These are phyloP conservation scores for Ballota nigra DNA, from an alignment of 257 asterid species.

Conservation along the genomic window DNA sequence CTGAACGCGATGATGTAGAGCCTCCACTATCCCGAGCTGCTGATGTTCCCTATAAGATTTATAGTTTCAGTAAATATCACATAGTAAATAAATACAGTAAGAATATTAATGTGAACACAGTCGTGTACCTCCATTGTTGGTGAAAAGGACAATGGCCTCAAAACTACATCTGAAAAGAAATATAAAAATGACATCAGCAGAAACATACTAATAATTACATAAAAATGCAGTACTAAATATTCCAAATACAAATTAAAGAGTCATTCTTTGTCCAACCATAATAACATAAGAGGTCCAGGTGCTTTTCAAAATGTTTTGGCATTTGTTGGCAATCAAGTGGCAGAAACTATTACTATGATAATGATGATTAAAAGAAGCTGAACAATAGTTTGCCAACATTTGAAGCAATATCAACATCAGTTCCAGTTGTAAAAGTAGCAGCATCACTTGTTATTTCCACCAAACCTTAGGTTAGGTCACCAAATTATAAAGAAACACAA, in stretches of 20 bases:
- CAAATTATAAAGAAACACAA: neutral
- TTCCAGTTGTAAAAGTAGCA: neutral
- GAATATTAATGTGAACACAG: neutral
- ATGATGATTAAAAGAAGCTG: neutral
- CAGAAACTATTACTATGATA: neutral
- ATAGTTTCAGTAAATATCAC: neutral
- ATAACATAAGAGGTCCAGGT: neutral
- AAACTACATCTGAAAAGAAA: conserved; percentile 48
- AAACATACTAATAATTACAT: conserved; percentile 8
- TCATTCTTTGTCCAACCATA: conserved; percentile 2
- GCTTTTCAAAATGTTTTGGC: neutral
- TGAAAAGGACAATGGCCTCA: conserved; percentile 74
- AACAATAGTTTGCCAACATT: neutral
- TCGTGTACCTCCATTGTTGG: conserved; percentile 84
- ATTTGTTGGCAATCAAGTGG: neutral
- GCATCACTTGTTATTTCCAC: conserved; percentile 11
- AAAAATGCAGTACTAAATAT: neutral
- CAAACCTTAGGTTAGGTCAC: conserved; percentile 2
- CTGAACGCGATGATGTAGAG: conserved; percentile 86
- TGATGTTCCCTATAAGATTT: conserved; percentile 69
- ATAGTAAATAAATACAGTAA: conserved; percentile 7
- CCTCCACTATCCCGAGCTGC: conserved; percentile 73
- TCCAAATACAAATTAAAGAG: neutral
- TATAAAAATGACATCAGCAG: neutral
- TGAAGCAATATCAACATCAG: neutral